phyloP scores from a whole-genome alignment of 352 stramenopile genomes.

The Phytophthora brassicae region DNA sequence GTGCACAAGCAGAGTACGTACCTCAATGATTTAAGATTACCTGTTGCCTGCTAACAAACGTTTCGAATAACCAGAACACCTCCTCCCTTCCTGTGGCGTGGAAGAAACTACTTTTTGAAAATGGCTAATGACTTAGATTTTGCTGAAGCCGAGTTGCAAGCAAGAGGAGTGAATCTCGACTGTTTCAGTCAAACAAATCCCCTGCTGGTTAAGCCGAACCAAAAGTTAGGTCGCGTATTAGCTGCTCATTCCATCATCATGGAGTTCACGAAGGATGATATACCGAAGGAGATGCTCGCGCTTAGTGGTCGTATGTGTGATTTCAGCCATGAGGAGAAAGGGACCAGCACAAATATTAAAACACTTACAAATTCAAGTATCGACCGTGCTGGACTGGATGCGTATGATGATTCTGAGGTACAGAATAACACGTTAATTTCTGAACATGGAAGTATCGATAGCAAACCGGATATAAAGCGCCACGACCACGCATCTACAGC shows the following conservation, averaged over 20 bases:
- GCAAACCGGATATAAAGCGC: neutral
- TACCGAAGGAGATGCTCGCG: slow-evolving; percentile 29
- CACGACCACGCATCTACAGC: slow-evolving; percentile 18
- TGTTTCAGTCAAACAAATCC: slow-evolving; percentile 60
- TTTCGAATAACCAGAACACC: slow-evolving; percentile 38
- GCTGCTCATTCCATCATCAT: slow-evolving; percentile 72
- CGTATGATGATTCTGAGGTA: neutral
- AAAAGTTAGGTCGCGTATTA: slow-evolving; percentile 69
- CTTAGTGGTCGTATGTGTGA: slow-evolving; percentile 24
- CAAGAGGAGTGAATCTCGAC: slow-evolving; percentile 52
- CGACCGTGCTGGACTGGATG: neutral
- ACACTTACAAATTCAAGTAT: neutral
- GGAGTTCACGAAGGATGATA: slow-evolving; percentile 47
- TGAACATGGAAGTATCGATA: neutral
- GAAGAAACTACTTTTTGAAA: slow-evolving; percentile 76
- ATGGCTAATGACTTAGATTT: slow-evolving; percentile 76
- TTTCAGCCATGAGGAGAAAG: slow-evolving; percentile 10
- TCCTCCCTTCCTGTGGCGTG: slow-evolving; percentile 70
- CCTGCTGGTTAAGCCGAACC: slow-evolving; percentile 65
- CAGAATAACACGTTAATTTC: neutral
- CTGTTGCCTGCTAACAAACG: neutral
- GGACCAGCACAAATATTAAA: neutral
- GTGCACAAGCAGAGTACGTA: slow-evolving; percentile 66
- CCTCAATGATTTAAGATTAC: neutral
- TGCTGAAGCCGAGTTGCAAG: slow-evolving; percentile 50